Evolutionary conservation across 345 rosid genomes (phyloP), one percentile per base, ranked within the genome.

Genomic region (Barbarea vulgaris): DNA sequence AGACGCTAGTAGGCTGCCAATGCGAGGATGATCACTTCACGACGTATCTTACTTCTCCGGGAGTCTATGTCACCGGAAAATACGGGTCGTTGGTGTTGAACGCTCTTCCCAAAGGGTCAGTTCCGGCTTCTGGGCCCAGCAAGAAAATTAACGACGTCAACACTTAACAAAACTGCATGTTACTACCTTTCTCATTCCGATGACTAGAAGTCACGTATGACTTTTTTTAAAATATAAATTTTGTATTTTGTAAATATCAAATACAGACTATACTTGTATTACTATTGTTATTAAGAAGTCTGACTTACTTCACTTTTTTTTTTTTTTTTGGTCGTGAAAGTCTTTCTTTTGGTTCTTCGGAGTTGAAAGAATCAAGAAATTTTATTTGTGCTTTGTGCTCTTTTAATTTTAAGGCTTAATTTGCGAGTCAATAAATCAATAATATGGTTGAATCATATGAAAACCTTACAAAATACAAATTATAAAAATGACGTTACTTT

Each of bases 81-180:
- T 88, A 84, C 33, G 83, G 82, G 28, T 70, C 83, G 19, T 30
- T 84, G 80, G 36, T 84, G 80, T 80, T 90, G 70, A 83, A 67
- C 39, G 65, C 77, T 79, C 87, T 90, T 42, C 96, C 93, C 0
- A 90, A 79, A 80, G 91, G 93, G 53, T 37, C 73, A 5, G 46
- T 61, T 25, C 77, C 87, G 6, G 66, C 83, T 25, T 85, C 93
- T 46, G 90, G 77, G 9, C 91, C 93, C 25, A 82, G 93, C 80
- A 69, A 68, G 69, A 76, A 81, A 67, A 75, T 73, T 75, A 78
- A 90, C 77, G 59, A 62, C 9, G 36, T 78, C 39, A 78, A 82
- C n/a, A 74, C 82, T 84, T 88, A 81, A 25, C 27, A n/a, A 44
- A 36, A 9, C n/a, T n/a, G n/a, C n/a, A n/a, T 69, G 13, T 42